Conservation (phyloP, 768 basidiomycete species). For the Russula brevipes region DNA sequence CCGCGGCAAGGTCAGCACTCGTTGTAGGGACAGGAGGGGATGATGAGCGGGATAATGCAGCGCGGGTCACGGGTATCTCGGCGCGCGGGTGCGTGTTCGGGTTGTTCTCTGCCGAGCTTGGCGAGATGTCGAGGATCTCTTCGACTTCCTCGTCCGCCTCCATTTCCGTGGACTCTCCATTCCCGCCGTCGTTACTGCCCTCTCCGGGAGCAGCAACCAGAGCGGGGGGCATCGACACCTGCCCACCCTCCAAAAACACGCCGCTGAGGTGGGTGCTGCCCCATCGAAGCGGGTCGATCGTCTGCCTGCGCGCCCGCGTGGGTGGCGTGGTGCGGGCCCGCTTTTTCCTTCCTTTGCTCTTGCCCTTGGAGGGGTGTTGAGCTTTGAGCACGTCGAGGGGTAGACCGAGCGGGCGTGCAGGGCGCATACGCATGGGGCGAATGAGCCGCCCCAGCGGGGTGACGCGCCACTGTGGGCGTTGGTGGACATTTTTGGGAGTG, state of each 20-base stretch:
- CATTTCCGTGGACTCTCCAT: slow-evolving; percentile 2
- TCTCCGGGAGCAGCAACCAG: slow-evolving; percentile 22
- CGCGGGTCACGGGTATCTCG: not conserved
- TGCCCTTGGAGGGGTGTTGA: slow-evolving; percentile 25
- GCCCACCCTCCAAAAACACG: slow-evolving; percentile 45
- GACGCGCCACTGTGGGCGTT: slow-evolving; percentile 60
- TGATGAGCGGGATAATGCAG: slow-evolving; percentile 1
- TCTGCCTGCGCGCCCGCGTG: slow-evolving; percentile 52
- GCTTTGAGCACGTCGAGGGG: slow-evolving; percentile 17
- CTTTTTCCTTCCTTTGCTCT: slow-evolving; percentile 37
- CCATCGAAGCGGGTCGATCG: slow-evolving; percentile 70
- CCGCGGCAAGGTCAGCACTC: slow-evolving; percentile 34
- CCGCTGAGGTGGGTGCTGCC: slow-evolving; percentile 68
- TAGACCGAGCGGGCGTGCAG: slow-evolving; percentile 48
- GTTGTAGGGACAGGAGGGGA: slow-evolving; percentile 9
- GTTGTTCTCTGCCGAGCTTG: slow-evolving; percentile 6
- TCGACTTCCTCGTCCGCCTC: slow-evolving; percentile 14
- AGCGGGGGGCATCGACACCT: not conserved
- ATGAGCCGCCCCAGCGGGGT: slow-evolving; percentile 63
- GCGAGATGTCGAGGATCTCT: slow-evolving; percentile 24
- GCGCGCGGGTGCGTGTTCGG: not conserved
- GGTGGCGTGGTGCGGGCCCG: slow-evolving; percentile 44
- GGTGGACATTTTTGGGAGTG: slow-evolving; percentile 50
- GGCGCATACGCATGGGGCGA: slow-evolving; percentile 65
- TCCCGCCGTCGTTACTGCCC: not conserved